phyloP scores from a whole-genome alignment of 1,284 basidiomycete genomes.

The Chalciporus sp. region DNA sequence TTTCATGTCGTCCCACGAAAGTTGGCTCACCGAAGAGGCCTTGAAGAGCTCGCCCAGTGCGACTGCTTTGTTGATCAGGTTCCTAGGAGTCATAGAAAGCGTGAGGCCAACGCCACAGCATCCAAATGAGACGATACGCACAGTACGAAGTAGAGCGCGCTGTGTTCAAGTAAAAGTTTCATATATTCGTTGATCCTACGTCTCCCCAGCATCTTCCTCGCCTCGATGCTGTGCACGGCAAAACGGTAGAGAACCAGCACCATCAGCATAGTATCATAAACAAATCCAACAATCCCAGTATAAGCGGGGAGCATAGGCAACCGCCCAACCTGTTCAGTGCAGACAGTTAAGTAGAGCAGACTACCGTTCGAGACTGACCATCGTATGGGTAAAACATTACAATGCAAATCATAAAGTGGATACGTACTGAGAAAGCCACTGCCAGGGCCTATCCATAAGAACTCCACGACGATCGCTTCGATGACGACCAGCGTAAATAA shows the following conservation, averaged over 20 bases:
- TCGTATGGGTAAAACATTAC: not conserved
- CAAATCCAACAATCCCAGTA: not conserved
- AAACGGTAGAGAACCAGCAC: slow-evolving; percentile 10
- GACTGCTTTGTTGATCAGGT: slow-evolving; percentile 1
- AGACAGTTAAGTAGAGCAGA: not conserved
- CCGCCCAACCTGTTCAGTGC: not conserved
- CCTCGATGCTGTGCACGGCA: slow-evolving; percentile 2
- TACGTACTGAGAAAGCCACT: slow-evolving; percentile 6
- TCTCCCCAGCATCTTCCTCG: slow-evolving; percentile 2
- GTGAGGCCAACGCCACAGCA: not conserved
- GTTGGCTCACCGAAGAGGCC: slow-evolving; percentile 1
- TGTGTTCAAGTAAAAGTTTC: slow-evolving; percentile 9
- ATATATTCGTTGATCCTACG: slow-evolving; percentile 13
- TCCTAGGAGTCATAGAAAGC: not conserved
- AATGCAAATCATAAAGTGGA: not conserved
- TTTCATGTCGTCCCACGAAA: no score
- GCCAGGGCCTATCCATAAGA: slow-evolving; percentile 1
- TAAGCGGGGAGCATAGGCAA: not conserved
- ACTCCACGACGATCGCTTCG: not conserved
- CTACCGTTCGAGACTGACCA: not conserved
- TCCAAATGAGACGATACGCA: not conserved
- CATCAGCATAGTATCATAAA: slow-evolving; percentile 12
- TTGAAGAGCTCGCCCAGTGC: not conserved
- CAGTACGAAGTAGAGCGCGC: slow-evolving; percentile 16
- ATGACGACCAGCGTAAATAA: slow-evolving; percentile 1